Evolutionary conservation across 2,329 filamentous ascomycete species (phyloP).

Genomic region (Esteya vermicola): DNA sequence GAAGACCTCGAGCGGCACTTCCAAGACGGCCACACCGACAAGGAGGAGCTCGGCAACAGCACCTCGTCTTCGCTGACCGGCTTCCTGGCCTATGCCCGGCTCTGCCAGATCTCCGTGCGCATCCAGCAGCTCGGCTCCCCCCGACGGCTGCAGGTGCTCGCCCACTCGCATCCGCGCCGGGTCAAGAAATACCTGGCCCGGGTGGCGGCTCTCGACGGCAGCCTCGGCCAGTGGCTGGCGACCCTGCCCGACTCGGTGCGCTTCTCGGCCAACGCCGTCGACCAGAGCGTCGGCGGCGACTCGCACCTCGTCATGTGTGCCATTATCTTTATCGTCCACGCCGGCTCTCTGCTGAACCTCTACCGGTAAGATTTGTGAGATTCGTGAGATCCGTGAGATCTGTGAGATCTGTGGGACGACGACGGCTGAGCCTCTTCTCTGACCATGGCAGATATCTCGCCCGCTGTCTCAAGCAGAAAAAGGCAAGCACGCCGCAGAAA

Average conservation of each 20-base stretch:
- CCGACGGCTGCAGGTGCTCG: conserved; percentile 6
- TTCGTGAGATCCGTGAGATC: too few species aligned
- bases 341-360: conserved; percentile 14
- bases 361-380: conserved; percentile 9
- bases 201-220: conserved; percentile 8
- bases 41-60: background rate
- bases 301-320: conserved; percentile 15
- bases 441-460: background rate
- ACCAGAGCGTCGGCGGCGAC: conserved; percentile 3
- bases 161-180: background rate
- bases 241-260: conserved; percentile 13
- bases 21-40: background rate
- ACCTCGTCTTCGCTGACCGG: conserved; percentile 10
- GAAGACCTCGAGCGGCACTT: conserved; percentile 12
- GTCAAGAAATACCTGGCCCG: conserved; percentile 4
- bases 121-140: conserved; percentile 14
- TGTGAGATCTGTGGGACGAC: background rate
- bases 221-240: conserved; percentile 11
- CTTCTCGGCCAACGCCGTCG: conserved; percentile 13
- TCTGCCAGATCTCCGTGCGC: conserved; percentile 14
- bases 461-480: background rate
- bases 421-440: background rate
- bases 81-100: conserved; percentile 14
- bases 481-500: background rate
- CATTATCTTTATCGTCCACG: conserved; percentile 16